A percentile compares a stretch with the other conserved stretches of the same genome.
phyloP scores from a whole-genome alignment of 2,329 filamentous ascomycete species.

The Colletotrichum chrysophilum region DNA sequence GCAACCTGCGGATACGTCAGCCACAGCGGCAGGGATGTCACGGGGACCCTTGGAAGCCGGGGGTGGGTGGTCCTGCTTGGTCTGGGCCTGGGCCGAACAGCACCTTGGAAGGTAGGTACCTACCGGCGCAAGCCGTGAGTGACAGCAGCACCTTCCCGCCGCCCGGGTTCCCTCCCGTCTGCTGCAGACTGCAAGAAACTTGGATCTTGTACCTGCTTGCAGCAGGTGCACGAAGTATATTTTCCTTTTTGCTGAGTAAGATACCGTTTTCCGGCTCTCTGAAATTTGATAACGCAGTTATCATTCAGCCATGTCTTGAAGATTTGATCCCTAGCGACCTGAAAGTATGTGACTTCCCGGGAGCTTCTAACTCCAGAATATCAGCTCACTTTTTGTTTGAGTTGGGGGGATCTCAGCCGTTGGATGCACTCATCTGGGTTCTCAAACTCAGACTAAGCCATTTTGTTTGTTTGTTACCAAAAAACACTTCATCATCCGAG shows the following conservation, averaged over 20 bases:
- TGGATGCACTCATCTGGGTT: background rate
- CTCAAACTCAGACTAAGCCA: background rate
- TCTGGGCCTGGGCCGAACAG: background rate
- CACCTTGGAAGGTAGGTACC: background rate
- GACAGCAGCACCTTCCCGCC: background rate
- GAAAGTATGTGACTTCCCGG: background rate
- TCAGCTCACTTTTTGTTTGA: background rate
- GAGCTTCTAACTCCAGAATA: background rate
- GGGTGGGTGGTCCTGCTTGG: background rate
- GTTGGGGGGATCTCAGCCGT: background rate
- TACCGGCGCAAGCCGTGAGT: background rate
- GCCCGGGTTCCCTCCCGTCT: background rate
- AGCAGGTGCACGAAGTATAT: background rate
- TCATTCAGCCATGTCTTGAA: background rate
- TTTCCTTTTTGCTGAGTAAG: background rate
- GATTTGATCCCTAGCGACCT: background rate
- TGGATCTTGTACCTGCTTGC: background rate
- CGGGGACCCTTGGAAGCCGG: background rate
- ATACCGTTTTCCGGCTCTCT: background rate
- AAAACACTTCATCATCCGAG: background rate
- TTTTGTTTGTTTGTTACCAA: background rate
- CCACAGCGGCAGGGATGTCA: conserved; percentile 3
- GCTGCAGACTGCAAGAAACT: background rate
- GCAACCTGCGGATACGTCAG: conserved; percentile 12
- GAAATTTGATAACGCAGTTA: background rate